phyloP scores from a whole-genome alignment of 2,329 filamentous ascomycete genomes.

The Cercospora brassicicola region DNA sequence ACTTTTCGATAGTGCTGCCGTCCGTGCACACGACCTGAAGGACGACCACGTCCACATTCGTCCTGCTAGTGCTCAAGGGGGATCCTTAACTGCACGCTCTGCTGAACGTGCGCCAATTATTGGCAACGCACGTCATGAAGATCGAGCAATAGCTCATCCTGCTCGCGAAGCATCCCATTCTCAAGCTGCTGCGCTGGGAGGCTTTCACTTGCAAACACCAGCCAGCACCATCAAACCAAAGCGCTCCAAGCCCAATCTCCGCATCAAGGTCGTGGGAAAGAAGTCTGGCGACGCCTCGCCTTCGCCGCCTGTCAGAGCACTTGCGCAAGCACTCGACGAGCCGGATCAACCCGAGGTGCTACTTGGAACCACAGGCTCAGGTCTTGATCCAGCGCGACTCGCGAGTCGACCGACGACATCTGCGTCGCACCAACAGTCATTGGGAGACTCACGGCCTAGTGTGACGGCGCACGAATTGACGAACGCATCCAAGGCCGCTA shows the following conservation, averaged over 20 bases:
- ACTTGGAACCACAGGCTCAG: not conserved
- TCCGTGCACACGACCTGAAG: slow-evolving; percentile 9
- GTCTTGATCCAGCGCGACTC: slow-evolving; percentile 6
- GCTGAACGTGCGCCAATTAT: slow-evolving; percentile 4
- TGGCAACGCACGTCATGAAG: slow-evolving; percentile 8
- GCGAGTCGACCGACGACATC: slow-evolving; percentile 2
- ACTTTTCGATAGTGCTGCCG: slow-evolving; percentile 1
- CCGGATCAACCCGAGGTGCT: not conserved
- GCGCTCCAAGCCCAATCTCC: slow-evolving; percentile 25
- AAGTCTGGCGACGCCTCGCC: slow-evolving; percentile 8
- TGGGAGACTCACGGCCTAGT: slow-evolving; percentile 4
- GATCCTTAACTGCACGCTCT: not conserved
- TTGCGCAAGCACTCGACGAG: slow-evolving; percentile 18
- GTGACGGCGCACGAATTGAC: slow-evolving; percentile 17
- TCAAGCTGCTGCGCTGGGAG: not conserved
- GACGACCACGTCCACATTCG: slow-evolving; percentile 10
- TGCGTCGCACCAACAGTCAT: slow-evolving; percentile 16
- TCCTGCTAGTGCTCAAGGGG: slow-evolving; percentile 18
- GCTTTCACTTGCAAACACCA: not conserved
- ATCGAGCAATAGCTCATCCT: not conserved
- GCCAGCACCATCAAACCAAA: not conserved
- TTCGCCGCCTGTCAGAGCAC: slow-evolving; percentile 30
- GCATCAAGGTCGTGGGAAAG: slow-evolving; percentile 19
- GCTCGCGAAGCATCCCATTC: not conserved
- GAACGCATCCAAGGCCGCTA: not conserved